These are phyloP conservation scores for Ophiocytium majus DNA, from an alignment of 352 stramenopile genomes.

Conservation along the genomic window DNA sequence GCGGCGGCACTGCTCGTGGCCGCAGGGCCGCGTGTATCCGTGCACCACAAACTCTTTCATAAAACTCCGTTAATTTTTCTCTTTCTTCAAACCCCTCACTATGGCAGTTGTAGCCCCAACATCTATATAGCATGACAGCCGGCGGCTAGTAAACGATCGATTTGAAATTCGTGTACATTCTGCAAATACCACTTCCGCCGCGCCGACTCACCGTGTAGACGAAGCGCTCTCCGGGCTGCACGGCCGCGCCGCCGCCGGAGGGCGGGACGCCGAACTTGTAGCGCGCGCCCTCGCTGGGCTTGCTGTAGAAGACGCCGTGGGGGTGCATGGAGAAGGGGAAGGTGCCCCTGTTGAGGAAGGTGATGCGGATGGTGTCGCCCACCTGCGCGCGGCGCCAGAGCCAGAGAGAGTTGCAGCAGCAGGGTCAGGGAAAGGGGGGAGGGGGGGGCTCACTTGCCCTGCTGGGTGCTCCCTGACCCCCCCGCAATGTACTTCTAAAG, in stretches of 20 bases:
- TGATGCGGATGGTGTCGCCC: constrained; percentile 13
- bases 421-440: neutral
- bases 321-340: constrained; percentile 30
- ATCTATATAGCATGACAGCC: neutral
- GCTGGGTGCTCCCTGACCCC: neutral
- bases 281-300: constrained; percentile 4
- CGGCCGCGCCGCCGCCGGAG: neutral
- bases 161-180: neutral
- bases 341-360: constrained; percentile 27
- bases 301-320: constrained; percentile 24
- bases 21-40: too few species aligned
- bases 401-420: neutral
- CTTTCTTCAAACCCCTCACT: neutral
- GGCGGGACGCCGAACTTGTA: neutral
- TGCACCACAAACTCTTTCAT: too few species aligned
- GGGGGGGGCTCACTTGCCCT: neutral
- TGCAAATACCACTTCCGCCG: neutral
- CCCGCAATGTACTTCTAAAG: neutral
- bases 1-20: too few species aligned
- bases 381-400: neutral
- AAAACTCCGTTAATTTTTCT: too few species aligned
- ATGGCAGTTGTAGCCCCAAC: neutral
- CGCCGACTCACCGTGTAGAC: neutral
- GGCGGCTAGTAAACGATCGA: too few species aligned
- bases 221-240: neutral